Evolutionary conservation across 192 early-diverging fungal genomes (phyloP), one percentile per base, ranked within the genome.

Genomic region (Dimargaris verticillata): DNA sequence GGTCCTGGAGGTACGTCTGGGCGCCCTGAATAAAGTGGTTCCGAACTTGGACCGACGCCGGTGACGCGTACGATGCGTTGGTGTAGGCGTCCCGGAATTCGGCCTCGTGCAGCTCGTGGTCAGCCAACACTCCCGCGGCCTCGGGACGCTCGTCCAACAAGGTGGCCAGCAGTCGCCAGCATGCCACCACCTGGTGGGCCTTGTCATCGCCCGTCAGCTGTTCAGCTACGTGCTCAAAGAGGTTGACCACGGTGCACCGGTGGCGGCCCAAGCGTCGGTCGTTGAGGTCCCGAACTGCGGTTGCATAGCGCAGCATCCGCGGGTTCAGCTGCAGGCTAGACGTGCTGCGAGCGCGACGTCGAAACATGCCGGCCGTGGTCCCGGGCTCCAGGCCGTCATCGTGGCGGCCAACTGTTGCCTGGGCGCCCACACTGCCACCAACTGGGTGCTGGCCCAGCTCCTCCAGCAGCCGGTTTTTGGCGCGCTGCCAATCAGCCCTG

Each of bases 391-490:
- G 33, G 7, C 33, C 33, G 33, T 38, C 33, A 7, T 38, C 33
- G 7, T 7, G 33, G 33, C 33, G 33, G 7, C 33, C 33, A 38
- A 7, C 33, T 38, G 33, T 7, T 38, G 51, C 51, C 20, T 25
- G 51, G 3, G 51, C 51, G 20, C 51, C 51, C 22, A 4, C 20
- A n/a, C 3, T 12, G 3, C 54, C 62, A 14, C 24, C 47, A 15
- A 61, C 66, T 46, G 76, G 72, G 62, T 75, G 70, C 64, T 88
- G 83, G 33, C 88, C 90, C 7, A 95, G 70, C 63, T 95, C 88
- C 66, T 88, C 85, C 68, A 92, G 88, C 51, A 93, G 74, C 7
- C 78, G 71, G 28, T 77, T 75, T 69, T 88, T 84, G 22, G 78
- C 67, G 20, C 76, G 76, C 60, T 87, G 83, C 90, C 90, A 93